phyloP scores from a whole-genome alignment of 2,329 filamentous ascomycete genomes.

The Trichophyton mentagrophytes region DNA sequence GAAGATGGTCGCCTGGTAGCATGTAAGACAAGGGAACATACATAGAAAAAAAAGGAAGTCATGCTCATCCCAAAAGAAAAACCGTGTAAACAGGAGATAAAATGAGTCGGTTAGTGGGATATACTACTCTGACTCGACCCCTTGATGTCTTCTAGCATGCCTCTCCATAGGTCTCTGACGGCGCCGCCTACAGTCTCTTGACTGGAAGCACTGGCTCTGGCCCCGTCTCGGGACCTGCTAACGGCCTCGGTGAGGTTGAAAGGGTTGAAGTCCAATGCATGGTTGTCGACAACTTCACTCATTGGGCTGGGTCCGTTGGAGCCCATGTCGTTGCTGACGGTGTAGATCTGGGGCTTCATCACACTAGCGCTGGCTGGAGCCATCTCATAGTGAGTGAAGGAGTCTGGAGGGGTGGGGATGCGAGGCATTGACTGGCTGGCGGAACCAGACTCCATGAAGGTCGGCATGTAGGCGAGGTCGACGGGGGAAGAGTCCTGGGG shows the following conservation, averaged over 20 bases:
- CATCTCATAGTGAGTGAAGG: conserved; percentile 20
- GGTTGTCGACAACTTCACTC: conserved; percentile 46
- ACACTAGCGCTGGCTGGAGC: conserved; percentile 12
- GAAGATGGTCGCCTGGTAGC: neutral
- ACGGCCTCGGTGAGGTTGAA: conserved; percentile 43
- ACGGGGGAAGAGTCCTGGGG: conserved; percentile 48
- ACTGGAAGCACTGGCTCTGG: conserved; percentile 21
- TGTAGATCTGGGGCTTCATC: conserved; percentile 47
- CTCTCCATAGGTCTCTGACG: conserved; percentile 35
- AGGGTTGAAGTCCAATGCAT: conserved; percentile 43
- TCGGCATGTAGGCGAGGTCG: conserved; percentile 51
- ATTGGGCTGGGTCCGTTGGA: conserved; percentile 41
- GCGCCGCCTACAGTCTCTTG: conserved; percentile 27
- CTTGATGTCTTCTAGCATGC: conserved; percentile 39
- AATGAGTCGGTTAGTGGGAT: neutral
- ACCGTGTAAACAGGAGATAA: neutral
- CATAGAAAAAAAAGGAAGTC: neutral
- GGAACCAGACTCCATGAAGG: conserved; percentile 30
- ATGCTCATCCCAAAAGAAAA: neutral
- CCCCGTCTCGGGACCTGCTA: conserved; percentile 26
- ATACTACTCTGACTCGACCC: conserved; percentile 18
- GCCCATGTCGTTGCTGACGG: conserved; percentile 35
- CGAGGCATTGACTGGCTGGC: conserved; percentile 26
- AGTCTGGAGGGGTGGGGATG: conserved; percentile 40
- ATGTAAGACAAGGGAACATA: neutral